Base-by-base conservation (phyloP, 495 filamentous ascomycete genomes). In the Penicillium odoratum region DNA sequence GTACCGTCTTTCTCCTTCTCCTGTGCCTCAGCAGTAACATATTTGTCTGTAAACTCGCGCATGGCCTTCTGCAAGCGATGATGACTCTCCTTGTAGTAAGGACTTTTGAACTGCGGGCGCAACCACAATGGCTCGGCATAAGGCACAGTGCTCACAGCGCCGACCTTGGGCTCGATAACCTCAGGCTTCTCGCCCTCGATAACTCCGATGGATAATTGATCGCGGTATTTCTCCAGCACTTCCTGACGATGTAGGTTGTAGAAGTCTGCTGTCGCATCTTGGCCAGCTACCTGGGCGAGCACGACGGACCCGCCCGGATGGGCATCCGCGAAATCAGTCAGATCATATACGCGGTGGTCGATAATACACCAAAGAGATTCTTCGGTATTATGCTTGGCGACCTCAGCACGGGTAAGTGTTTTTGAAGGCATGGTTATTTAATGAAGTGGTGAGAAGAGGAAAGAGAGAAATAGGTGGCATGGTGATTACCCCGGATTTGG, bases 61-160 rank as follows among this genome's bases (percentile, higher is more conserved):
- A 90, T 78, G 36, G 86, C 90, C 63, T 82, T 83, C 72, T 88
- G 88, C 55, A 96, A 66, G 38, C 77, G 73, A 29, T 84, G 76
- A 68, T 96, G 91, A 58, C 81, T 87, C 25, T 92, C 89, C 44
- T 84, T 90, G 79, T 84, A 96, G 72, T 93, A 96, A 8, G 90
- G 90, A 53, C 78, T 88, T 73, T 88, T 89, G 80, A 92, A 94
- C 63, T 84, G 78, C 1, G 88, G 88, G 3, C 84, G 82, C 57
- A 94, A 76, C 91, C 91, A 96, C 49, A 90, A 73, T 4, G 89
- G 88, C 69, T 93, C 91, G 33, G 85, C 88, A 61, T 94, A 93
- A 21, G 90, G 91, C 0, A 94, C 87, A 15, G 81, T 71, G 56
- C 86, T 89, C 44, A 94, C 75, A 55, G 88, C 87, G 59, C 90